These are phyloP conservation scores for Bertia moriformis DNA, from an alignment of 2,329 filamentous ascomycete genomes.

Conservation along the genomic window DNA sequence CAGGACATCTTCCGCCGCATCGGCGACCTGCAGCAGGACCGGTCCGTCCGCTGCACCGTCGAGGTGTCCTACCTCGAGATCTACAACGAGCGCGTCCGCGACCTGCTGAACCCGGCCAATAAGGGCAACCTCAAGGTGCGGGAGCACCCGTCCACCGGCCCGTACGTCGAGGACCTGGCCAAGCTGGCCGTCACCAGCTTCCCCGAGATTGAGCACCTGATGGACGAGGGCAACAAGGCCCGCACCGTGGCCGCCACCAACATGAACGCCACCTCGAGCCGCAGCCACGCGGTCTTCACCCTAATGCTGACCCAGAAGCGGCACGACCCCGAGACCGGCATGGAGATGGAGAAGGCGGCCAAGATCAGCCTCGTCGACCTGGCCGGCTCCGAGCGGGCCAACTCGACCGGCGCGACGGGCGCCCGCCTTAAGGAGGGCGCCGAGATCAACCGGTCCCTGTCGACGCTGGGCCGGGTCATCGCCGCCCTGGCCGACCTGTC, in stretches of 20 bases:
- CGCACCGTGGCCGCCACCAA: slow-evolving; percentile 95
- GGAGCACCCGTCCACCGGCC: slow-evolving; percentile 92
- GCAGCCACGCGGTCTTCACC: slow-evolving; percentile 96
- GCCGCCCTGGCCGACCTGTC: slow-evolving; percentile 85
- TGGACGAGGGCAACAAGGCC: slow-evolving; percentile 99
- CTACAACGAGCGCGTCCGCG: slow-evolving; percentile 93
- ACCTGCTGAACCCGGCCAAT: slow-evolving; percentile 84
- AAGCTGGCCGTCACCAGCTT: slow-evolving; percentile 91
- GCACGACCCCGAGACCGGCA: slow-evolving; percentile 78
- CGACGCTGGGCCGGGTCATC: slow-evolving; percentile 92
- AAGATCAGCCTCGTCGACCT: slow-evolving; percentile 97
- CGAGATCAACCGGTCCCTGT: slow-evolving; percentile 93
- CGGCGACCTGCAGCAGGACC: slow-evolving; percentile 51
- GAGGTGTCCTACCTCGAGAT: slow-evolving; percentile 98
- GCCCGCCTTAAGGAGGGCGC: slow-evolving; percentile 92
- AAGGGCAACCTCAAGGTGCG: slow-evolving; percentile 94
- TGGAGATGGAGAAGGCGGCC: slow-evolving; percentile 94
- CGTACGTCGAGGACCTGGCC: slow-evolving; percentile 93
- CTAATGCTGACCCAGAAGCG: slow-evolving; percentile 89
- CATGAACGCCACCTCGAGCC: slow-evolving; percentile 98
- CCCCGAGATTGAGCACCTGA: slow-evolving; percentile 86
- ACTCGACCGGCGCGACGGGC: slow-evolving; percentile 89
- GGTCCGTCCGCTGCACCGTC: slow-evolving; percentile 72
- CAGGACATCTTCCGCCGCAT: slow-evolving; percentile 95
- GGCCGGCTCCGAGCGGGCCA: slow-evolving; percentile 91